phyloP scores from a whole-genome alignment of 352 stramenopile genomes.

The Globisporangium cylindrosporum region DNA sequence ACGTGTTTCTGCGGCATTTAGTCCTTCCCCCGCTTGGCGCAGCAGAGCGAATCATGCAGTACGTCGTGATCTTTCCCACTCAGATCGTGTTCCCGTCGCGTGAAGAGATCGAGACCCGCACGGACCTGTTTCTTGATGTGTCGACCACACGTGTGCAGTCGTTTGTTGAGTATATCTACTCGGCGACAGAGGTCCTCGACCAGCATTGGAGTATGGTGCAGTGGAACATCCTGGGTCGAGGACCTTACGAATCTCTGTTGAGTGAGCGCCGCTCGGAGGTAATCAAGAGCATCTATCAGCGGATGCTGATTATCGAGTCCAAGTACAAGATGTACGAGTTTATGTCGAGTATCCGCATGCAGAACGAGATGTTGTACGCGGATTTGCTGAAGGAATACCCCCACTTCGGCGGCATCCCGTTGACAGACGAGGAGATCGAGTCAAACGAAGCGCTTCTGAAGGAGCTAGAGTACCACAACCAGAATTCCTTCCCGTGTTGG shows the following conservation, averaged over 20 bases:
- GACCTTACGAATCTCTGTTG: slow-evolving; percentile 76
- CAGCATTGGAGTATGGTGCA: slow-evolving; percentile 86
- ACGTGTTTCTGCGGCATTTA: slow-evolving; percentile 61
- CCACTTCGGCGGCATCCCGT: slow-evolving; percentile 40
- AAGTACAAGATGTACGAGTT: slow-evolving; percentile 84
- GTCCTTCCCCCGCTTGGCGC: slow-evolving; percentile 68
- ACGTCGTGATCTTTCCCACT: slow-evolving; percentile 75
- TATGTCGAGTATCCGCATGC: slow-evolving; percentile 75
- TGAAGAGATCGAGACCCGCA: slow-evolving; percentile 72
- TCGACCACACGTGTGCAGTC: slow-evolving; percentile 70
- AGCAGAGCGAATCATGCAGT: slow-evolving; percentile 61
- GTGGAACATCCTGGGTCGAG: slow-evolving; percentile 81
- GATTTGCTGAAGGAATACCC: slow-evolving; percentile 63
- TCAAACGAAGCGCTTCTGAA: slow-evolving; percentile 36
- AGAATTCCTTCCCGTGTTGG: slow-evolving; percentile 71
- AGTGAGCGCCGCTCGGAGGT: slow-evolving; percentile 55
- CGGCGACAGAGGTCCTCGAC: slow-evolving; percentile 76
- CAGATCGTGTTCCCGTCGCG: slow-evolving; percentile 77
- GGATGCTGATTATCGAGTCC: slow-evolving; percentile 67
- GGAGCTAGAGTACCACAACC: slow-evolving; percentile 51
- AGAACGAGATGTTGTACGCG: slow-evolving; percentile 81
- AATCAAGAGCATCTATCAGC: slow-evolving; percentile 67
- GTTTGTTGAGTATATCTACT: slow-evolving; percentile 82
- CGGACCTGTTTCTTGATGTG: slow-evolving; percentile 70
- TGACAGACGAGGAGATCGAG: slow-evolving; percentile 37